Base-by-base conservation (phyloP, 495 filamentous ascomycete species). In the Hypoxylon rickii region DNA sequence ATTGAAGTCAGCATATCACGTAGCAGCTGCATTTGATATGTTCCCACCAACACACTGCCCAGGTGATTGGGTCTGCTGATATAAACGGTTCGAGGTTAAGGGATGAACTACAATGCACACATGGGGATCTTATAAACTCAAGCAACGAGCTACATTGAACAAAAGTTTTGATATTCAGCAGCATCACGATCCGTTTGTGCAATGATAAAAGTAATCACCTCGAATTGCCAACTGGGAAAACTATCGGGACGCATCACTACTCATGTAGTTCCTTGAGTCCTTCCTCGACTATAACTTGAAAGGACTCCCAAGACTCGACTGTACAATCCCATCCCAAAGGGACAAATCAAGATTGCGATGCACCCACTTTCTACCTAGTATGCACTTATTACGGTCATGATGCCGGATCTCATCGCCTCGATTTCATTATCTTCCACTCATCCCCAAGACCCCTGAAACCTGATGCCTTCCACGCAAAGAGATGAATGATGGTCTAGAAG, bases 401-500 rank as follows among this genome's bases (percentile, higher is more conserved):
- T 43, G 31, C 26, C 18, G 13, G 16, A 18, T 44, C 31, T 18
- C 50, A 39, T 44, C 29, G 19, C 42, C 26, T 22, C 51, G 20
- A 45, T 42, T 43, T 29, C 21, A 41, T 47, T 31, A n/a, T n/a
- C n/a, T n/a, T n/a, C n/a, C n/a, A 37, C 42, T 40, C 40, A 41
- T 42, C 29, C 46, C 34, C 24, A 15, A 33, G 31, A 36, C 24
- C 36, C 51, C 45, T 46, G 18, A 55, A 55, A 55, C 45, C 22
- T 26, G 15, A 42, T 34, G 45, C 36, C 51, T 51, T 41, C 31
- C 38, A 42, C 55, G 55, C 36, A 55, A 61, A 33, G 41, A 55
- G 41, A 39, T 31, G 37, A 61, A 61, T 40, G 51, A 61, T 50
- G 46, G 46, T 61, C 43, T 24, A 55, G 58, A 61, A 61, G 45